Evolutionary conservation across 2,329 filamentous ascomycete genomes (phyloP).

Genomic region (Aspergillus sclerotialis): DNA sequence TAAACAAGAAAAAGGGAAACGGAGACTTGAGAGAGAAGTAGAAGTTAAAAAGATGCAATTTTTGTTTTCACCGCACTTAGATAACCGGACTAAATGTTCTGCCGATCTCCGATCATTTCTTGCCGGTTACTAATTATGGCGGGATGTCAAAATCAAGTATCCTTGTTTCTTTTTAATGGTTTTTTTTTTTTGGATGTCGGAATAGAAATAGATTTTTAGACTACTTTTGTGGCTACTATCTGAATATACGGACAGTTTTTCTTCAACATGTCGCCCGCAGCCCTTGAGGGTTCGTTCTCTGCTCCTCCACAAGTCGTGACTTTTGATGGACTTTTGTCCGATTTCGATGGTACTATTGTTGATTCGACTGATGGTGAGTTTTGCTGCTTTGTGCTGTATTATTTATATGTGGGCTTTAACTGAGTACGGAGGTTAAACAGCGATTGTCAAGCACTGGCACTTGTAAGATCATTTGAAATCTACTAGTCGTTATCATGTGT

Average conservation of each 20-base stretch:
- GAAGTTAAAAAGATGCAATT: neutral
- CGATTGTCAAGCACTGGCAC: slow-evolving; percentile 61
- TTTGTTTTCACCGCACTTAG: slow-evolving; percentile 22
- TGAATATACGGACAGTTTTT: too few relatives aligned
- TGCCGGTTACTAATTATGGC: too few relatives aligned
- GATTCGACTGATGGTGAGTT: slow-evolving; percentile 39
- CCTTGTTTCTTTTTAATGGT: slow-evolving; percentile 1
- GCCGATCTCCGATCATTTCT: slow-evolving; percentile 25
- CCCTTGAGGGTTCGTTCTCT: slow-evolving; percentile 33
- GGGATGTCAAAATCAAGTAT: neutral
- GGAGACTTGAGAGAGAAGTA: too few relatives aligned
- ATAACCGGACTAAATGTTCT: slow-evolving; percentile 27
- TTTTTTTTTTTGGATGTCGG: slow-evolving; percentile 1
- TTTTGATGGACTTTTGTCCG: slow-evolving; percentile 40
- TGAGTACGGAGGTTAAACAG: slow-evolving; percentile 28
- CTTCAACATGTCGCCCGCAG: slow-evolving; percentile 25
- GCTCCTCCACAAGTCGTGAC: slow-evolving; percentile 31
- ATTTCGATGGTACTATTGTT: slow-evolving; percentile 43
- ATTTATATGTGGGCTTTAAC: neutral
- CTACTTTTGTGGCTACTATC: slow-evolving; percentile 1
- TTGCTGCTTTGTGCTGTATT: slow-evolving; percentile 1
- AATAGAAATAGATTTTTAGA: slow-evolving; percentile 1
- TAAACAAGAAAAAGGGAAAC: too few relatives aligned
- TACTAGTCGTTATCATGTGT: neutral
- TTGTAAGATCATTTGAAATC: slow-evolving; percentile 36